Evolutionary conservation across 257 asterid genomes (phyloP).

Genomic region (Linderniella brevidens): DNA sequence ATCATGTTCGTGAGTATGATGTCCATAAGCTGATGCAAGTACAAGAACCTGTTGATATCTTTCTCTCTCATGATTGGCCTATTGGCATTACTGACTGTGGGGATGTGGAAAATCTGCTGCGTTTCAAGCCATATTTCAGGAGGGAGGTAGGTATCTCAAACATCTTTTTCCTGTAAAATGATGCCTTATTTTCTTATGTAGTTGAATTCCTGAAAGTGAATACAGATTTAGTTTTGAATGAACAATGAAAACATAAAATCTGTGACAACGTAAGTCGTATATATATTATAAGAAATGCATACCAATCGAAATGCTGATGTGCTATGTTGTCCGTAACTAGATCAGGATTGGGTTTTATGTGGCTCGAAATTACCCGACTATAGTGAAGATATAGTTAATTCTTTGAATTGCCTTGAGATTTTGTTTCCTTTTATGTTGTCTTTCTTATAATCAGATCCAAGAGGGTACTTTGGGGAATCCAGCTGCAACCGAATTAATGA

Average conservation of each 20-base stretch:
- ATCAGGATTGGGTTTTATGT: no score
- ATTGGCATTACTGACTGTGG: conserved; percentile 68
- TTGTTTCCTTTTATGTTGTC: conserved; percentile 5
- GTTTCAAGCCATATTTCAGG: conserved; percentile 50
- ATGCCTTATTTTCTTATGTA: not conserved
- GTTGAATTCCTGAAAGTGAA: not conserved
- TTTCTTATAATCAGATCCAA: conserved; percentile 31
- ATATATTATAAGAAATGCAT: no score
- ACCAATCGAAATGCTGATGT: no score
- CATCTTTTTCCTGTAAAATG: no score
- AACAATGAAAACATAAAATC: no score
- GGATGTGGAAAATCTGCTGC: conserved; percentile 43
- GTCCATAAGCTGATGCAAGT: conserved; percentile 85
- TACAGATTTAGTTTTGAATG: no score
- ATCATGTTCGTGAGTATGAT: conserved; percentile 92
- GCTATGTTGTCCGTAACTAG: no score
- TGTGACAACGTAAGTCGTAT: no score
- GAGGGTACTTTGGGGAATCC: conserved; percentile 74
- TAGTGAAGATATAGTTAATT: not conserved
- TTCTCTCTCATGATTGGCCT: conserved; percentile 99
- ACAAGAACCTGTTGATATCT: conserved; percentile 84
- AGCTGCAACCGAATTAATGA: conserved; percentile 77
- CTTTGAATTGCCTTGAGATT: not conserved
- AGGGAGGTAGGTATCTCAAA: conserved; percentile 62
- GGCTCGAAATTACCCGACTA: no score